Evolutionary conservation across 164 flowering plant genomes (phyloP).

Genomic region (Tetracentron sinense): DNA sequence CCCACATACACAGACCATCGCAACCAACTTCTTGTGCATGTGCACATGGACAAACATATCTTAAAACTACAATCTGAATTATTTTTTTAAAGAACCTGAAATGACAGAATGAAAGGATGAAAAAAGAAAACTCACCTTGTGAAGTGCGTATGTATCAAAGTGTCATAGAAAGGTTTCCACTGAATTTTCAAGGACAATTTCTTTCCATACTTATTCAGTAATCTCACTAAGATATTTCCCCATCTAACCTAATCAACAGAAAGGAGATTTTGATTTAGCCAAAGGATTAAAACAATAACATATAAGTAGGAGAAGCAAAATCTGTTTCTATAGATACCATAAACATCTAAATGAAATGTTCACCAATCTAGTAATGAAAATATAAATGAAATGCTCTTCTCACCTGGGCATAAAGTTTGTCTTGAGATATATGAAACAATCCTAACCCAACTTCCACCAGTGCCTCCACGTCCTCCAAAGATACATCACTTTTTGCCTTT

Average conservation of each 20-base stretch:
- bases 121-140: conserved; percentile 48
- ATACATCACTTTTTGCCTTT: conserved; percentile 86
- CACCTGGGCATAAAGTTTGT: conserved; percentile 87
- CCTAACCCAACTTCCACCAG: conserved; percentile 62
- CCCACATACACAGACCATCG: too few species aligned
- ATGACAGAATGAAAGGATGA: background rate
- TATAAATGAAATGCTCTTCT: background rate
- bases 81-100: conserved; percentile 4
- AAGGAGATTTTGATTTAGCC: conserved; percentile 9
- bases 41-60: too few species aligned
- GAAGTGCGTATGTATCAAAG: conserved; percentile 73
- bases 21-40: too few species aligned
- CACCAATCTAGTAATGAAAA: too few species aligned
- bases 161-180: conserved; percentile 91
- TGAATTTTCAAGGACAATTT: conserved; percentile 66
- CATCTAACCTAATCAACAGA: conserved; percentile 77
- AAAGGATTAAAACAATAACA: conserved; percentile 1
- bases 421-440: conserved; percentile 47
- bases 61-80: conserved; percentile 2
- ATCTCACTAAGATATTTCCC: conserved; percentile 70
- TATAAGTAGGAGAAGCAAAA: conserved; percentile 3
- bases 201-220: conserved; percentile 73
- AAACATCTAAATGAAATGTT: background rate
- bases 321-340: background rate
- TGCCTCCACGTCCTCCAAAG: conserved; percentile 60